Conservation (phyloP, 352 stramenopile genomes). For the Thraustotheca clavata region DNA sequence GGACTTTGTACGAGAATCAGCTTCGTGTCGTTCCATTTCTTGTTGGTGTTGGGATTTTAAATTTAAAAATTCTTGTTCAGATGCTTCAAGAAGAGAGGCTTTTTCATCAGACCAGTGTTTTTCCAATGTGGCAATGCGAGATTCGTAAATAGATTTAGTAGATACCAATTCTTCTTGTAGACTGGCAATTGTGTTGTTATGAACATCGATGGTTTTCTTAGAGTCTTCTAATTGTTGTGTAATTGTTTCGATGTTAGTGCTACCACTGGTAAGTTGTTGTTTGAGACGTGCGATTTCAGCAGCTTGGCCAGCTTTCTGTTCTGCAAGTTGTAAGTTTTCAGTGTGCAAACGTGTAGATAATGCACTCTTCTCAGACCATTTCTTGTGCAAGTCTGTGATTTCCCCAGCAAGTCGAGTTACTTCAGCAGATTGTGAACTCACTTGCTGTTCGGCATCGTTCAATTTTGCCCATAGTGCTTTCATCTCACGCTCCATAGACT, state of each 20-base stretch:
- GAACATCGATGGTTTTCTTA: conserved; percentile 39
- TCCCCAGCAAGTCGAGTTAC: conserved; percentile 39
- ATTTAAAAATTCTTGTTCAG: conserved; percentile 36
- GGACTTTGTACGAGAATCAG: conserved; percentile 77
- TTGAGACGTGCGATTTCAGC: conserved; percentile 22
- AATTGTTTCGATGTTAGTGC: conserved; percentile 1
- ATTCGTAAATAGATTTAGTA: conserved; percentile 23
- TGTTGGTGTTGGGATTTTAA: conserved; percentile 25
- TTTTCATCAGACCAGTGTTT: not conserved
- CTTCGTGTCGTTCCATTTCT: conserved; percentile 58
- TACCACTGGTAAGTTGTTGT: conserved; percentile 35
- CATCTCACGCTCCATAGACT: conserved; percentile 27
- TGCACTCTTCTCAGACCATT: conserved; percentile 72
- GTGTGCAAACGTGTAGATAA: conserved; percentile 72
- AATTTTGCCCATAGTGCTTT: conserved; percentile 28
- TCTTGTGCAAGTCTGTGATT: conserved; percentile 71
- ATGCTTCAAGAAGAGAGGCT: not conserved
- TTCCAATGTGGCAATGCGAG: not conserved
- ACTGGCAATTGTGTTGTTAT: conserved; percentile 32
- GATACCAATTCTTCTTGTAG: conserved; percentile 40
- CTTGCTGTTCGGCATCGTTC: conserved; percentile 35
- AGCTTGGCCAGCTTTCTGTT: conserved; percentile 1
- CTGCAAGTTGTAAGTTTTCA: conserved; percentile 53
- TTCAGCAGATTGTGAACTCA: conserved; percentile 39
- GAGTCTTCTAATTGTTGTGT: conserved; percentile 39